Percentiles rank a stretch among this genome's conserved stretches.
phyloP scores from a whole-genome alignment of 768 basidiomycete species.

The Podaxis mareebaensis region DNA sequence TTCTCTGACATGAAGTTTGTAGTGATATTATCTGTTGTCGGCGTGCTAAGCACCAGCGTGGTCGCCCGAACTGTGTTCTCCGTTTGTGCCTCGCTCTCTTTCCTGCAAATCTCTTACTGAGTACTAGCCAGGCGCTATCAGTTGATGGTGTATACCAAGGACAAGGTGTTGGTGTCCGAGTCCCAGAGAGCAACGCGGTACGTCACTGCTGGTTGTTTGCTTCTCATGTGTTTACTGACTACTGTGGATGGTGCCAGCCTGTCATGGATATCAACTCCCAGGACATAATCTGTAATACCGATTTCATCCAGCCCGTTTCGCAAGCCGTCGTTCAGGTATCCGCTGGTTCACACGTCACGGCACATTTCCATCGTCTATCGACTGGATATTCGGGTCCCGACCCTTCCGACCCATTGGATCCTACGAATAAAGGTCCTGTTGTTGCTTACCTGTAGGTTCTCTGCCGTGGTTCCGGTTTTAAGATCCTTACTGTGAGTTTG shows the following conservation, averaged over 20 bases:
- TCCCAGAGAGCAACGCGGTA: slow-evolving; percentile 41
- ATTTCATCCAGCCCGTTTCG: slow-evolving; percentile 52
- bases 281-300: slow-evolving; percentile 59
- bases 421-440: slow-evolving; percentile 56
- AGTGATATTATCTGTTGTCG: not conserved
- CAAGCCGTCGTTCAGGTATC: slow-evolving; percentile 45
- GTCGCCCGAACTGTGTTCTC: slow-evolving; percentile 47
- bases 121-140: slow-evolving; percentile 36
- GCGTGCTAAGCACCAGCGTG: slow-evolving; percentile 21
- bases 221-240: not conserved
- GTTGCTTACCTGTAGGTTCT: slow-evolving; percentile 47
- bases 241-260: slow-evolving; percentile 34
- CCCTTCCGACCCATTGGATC: slow-evolving; percentile 41
- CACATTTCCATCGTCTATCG: slow-evolving; percentile 51
- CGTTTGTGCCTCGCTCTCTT: slow-evolving; percentile 23
- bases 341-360: slow-evolving; percentile 53
- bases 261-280: slow-evolving; percentile 58
- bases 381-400: slow-evolving; percentile 35
- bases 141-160: slow-evolving; percentile 48
- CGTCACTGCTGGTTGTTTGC: not conserved
- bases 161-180: slow-evolving; percentile 38
- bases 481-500: not conserved
- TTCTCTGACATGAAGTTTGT: not conserved
- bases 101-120: not conserved
- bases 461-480: not conserved